These are phyloP conservation scores for Pythium folliculosum DNA, from an alignment of 352 stramenopile genomes.

Conservation along the genomic window DNA sequence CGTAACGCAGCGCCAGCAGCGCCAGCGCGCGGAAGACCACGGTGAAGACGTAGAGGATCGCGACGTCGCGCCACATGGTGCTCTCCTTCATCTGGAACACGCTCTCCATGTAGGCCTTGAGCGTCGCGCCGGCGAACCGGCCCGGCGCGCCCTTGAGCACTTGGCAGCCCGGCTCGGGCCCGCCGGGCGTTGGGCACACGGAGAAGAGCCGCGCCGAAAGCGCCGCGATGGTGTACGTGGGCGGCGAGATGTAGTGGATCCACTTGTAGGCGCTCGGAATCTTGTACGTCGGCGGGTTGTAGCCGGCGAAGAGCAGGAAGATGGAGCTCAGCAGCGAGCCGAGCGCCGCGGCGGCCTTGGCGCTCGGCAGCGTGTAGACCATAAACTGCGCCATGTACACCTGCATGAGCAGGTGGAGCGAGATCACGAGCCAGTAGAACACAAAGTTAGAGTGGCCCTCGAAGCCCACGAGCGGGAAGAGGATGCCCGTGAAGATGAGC, in stretches of 20 bases:
- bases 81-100: conserved; percentile 59
- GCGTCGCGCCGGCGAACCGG: conserved; percentile 32
- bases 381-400: conserved; percentile 54
- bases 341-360: conserved; percentile 37
- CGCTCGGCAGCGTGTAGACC: conserved; percentile 45
- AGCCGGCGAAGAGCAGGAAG: conserved; percentile 59
- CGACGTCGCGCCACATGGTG: conserved; percentile 42
- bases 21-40: conserved; percentile 39
- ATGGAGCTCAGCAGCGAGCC: conserved; percentile 49
- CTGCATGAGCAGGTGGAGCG: conserved; percentile 48
- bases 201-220: conserved; percentile 40
- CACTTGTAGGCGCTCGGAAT: conserved; percentile 59
- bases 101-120: conserved; percentile 53
- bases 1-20: conserved; percentile 43
- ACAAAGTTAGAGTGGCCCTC: conserved; percentile 41
- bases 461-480: conserved; percentile 62
- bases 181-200: conserved; percentile 31
- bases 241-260: conserved; percentile 54
- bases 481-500: conserved; percentile 55
- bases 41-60: conserved; percentile 38
- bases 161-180: conserved; percentile 34
- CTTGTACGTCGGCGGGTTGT: conserved; percentile 47
- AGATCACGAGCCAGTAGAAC: conserved; percentile 56
- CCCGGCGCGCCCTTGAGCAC: conserved; percentile 26
- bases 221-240: conserved; percentile 50